phyloP scores from a whole-genome alignment of 1,139 yeast genomes.

The Sugiyamaella neomexicana region DNA sequence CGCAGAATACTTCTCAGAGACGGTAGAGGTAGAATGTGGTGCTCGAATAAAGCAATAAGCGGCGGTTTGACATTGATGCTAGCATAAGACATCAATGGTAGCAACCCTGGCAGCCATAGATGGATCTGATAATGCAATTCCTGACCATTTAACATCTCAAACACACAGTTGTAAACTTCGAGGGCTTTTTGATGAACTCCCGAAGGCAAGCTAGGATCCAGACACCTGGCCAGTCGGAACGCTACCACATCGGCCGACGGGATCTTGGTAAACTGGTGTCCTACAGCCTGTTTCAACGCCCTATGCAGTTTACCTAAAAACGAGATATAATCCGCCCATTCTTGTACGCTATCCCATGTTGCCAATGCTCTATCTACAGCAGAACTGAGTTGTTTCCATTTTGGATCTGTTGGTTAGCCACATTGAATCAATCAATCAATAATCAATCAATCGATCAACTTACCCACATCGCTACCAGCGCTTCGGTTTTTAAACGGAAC shows the following conservation, averaged over 20 bases:
- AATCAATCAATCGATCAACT: constrained; percentile 3
- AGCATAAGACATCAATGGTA: constrained; percentile 84
- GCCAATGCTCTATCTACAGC: constrained; percentile 72
- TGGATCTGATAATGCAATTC: constrained; percentile 34
- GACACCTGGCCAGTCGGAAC: constrained; percentile 53
- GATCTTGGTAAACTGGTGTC: constrained; percentile 33
- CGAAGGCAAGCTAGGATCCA: constrained; percentile 79
- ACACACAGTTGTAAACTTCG: constrained; percentile 70
- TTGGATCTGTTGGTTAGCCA: constrained; percentile 41
- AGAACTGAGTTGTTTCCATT: constrained; percentile 65
- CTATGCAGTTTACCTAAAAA: constrained; percentile 77
- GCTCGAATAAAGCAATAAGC: constrained; percentile 59
- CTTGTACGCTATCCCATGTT: constrained; percentile 81
- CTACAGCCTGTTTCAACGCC: constrained; percentile 49
- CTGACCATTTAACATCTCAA: constrained; percentile 50
- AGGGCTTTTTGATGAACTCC: constrained; percentile 93
- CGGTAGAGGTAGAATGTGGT: constrained; percentile 56
- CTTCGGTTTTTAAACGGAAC: constrained; percentile 19
- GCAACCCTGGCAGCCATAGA: constrained; percentile 85
- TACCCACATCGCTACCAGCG: constrained; percentile 18
- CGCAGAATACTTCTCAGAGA: constrained; percentile 53
- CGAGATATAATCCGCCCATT: constrained; percentile 99
- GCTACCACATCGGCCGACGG: constrained; percentile 50
- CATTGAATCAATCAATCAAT: too few relatives aligned
- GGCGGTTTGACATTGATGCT: constrained; percentile 84